Evolutionary conservation across 2,329 filamentous ascomycete species (phyloP), one percentile per base, ranked within the genome.

Genomic region (Pseudogymnoascus sp.): DNA sequence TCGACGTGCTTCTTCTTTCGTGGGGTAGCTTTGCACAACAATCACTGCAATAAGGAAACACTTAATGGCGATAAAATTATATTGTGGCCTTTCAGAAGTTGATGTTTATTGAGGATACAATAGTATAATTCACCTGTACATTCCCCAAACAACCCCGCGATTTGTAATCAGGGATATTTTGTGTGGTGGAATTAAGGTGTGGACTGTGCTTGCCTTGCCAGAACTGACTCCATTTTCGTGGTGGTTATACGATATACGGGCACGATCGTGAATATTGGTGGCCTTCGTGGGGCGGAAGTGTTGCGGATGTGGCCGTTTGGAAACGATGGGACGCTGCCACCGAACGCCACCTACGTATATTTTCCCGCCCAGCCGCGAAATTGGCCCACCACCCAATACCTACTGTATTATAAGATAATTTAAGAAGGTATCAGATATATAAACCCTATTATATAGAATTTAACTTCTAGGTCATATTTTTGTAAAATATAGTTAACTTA

Each of bases 1-100:
- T 37, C 35, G 35, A 38, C 31, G 37, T 61, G 55, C 45, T 62
- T 64, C 64, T 65, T 61, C 63, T 62, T 63, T 63, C 43, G 40
- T 21, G 28, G 23, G 61, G 33, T 25, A 41, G 49, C 61, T 58
- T 65, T 61, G 63, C 65, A 66, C 63, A 37, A 23, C 35, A 65
- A 59, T 63, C 31, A 59, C 37, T 55, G 40, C 28, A 49, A 65
- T 21, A 37, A 23, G 12, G 40, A 33, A n/a, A 11, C 12, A 55
- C 9, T 7, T 33, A 33, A 55, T n/a, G n/a, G 25, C n/a, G 28
- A 18, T 28, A 52, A 28, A 16, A 16, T 7, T 28, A 2, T 52
- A 52, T 11, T 52, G 5, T 12, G 16, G 45, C 4, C 45, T 52
- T 52, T 52, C n/a, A 14, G 28, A 18, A 21, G n/a, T 55, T 55